Evolutionary conservation across 1,284 basidiomycete genomes (phyloP).

Genomic region (Neonothopanus nambi): DNA sequence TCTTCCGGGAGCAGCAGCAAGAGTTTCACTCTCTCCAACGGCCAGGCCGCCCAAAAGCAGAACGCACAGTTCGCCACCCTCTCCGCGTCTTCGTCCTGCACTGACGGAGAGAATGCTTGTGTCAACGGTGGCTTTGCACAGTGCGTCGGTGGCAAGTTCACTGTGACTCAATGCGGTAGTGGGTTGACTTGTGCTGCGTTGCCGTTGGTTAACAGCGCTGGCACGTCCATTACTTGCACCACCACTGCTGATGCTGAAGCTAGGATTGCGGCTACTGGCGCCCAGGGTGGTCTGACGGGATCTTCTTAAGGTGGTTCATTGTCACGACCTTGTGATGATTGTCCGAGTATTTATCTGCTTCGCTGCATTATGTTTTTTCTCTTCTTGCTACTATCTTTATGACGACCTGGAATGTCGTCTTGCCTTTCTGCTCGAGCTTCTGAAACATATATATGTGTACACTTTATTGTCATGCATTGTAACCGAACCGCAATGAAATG

Average conservation of each 20-base stretch:
- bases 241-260: constrained; percentile 16
- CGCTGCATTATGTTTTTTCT: too few species aligned
- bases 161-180: background rate
- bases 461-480: too few species aligned
- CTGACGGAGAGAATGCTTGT: constrained; percentile 41
- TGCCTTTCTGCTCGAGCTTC: too few species aligned
- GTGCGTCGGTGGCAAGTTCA: constrained; percentile 45
- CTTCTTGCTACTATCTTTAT: too few species aligned
- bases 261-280: constrained; percentile 16
- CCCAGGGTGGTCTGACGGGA: constrained; percentile 7
- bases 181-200: constrained; percentile 10
- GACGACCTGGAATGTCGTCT: too few species aligned
- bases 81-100: constrained; percentile 40
- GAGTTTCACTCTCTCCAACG: constrained; percentile 43
- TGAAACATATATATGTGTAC: too few species aligned
- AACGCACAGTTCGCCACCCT: constrained; percentile 49
- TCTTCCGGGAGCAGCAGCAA: constrained; percentile 2
- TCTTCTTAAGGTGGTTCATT: background rate
- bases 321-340: too few species aligned
- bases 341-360: background rate
- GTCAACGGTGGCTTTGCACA: constrained; percentile 26
- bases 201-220: constrained; percentile 15
- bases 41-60: constrained; percentile 47
- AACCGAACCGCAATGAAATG: too few species aligned
- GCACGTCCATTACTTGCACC: constrained; percentile 16